Evolutionary conservation across 2,329 filamentous ascomycete species (phyloP).

Genomic region (Cytospora piceicola): DNA sequence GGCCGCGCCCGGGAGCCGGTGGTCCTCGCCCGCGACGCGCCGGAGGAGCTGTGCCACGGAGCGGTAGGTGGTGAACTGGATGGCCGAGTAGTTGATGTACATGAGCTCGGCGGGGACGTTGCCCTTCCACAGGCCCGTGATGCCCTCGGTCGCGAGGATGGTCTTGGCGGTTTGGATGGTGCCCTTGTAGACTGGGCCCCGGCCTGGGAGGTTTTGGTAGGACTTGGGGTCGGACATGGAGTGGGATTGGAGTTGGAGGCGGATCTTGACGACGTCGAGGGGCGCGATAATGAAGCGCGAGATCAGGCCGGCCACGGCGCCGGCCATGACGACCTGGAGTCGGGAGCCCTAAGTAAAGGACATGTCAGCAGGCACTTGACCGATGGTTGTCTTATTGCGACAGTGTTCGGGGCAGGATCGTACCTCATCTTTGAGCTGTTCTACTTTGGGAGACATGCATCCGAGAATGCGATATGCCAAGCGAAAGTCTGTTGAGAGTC

Average conservation of each 20-base stretch:
- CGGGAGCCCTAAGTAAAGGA: conserved; percentile 52
- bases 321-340: conserved; percentile 60
- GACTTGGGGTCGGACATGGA: conserved; percentile 76
- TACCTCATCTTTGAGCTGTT: conserved; percentile 64
- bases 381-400: not conserved
- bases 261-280: conserved; percentile 97
- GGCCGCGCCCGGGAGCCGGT: conserved; percentile 62
- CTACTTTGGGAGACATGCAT: conserved; percentile 49
- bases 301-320: conserved; percentile 76
- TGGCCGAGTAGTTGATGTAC: conserved; percentile 87
- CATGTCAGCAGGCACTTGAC: conserved; percentile 6
- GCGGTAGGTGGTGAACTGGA: conserved; percentile 90
- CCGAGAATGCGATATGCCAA: conserved; percentile 31
- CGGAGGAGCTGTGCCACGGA: conserved; percentile 70
- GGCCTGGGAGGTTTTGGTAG: conserved; percentile 50
- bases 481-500: not conserved
- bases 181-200: conserved; percentile 68
- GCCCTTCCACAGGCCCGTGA: conserved; percentile 93
- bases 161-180: conserved; percentile 74
- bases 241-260: conserved; percentile 89
- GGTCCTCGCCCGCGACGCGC: conserved; percentile 41
- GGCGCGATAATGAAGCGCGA: conserved; percentile 94
- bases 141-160: conserved; percentile 79
- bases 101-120: conserved; percentile 94
- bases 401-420: conserved; percentile 25